Evolutionary conservation across 345 rosid species (phyloP).

Genomic region (Bretschneidera sinensis): DNA sequence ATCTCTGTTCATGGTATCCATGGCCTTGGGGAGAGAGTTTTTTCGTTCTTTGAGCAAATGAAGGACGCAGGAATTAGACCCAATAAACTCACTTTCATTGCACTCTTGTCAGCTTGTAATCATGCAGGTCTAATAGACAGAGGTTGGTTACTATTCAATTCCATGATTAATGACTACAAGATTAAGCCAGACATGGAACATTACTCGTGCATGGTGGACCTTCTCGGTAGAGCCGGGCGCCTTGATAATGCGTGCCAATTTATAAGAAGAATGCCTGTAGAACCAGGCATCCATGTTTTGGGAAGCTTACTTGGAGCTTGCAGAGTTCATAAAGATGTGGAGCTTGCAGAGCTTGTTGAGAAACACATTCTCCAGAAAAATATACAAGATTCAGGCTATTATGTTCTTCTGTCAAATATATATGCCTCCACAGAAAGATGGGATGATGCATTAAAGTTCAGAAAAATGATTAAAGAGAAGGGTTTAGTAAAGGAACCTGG

Average conservation of each 20-base stretch:
- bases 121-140: slow-evolving; percentile 42
- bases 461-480: slow-evolving; percentile 33
- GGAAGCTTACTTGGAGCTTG: slow-evolving; percentile 56
- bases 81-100: slow-evolving; percentile 43
- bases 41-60: slow-evolving; percentile 41
- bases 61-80: slow-evolving; percentile 28
- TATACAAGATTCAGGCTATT: slow-evolving; percentile 32
- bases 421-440: slow-evolving; percentile 39
- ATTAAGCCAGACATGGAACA: slow-evolving; percentile 40
- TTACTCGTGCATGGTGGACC: slow-evolving; percentile 54
- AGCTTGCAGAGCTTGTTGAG: slow-evolving; percentile 27
- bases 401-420: slow-evolving; percentile 39
- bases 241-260: slow-evolving; percentile 33
- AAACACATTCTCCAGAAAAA: slow-evolving; percentile 16
- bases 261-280: slow-evolving; percentile 36
- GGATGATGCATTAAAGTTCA: slow-evolving; percentile 37
- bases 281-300: slow-evolving; percentile 35
- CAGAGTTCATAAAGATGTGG: slow-evolving; percentile 37
- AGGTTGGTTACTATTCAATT: slow-evolving; percentile 33
- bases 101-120: slow-evolving; percentile 47
- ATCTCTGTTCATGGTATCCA: slow-evolving; percentile 46
- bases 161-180: slow-evolving; percentile 30
- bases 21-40: slow-evolving; percentile 31
- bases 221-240: slow-evolving; percentile 45
- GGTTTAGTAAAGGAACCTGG: slow-evolving; percentile 41